Percentiles rank a stretch among this genome's conserved stretches.
These are phyloP conservation scores for Solanum bulbocastanum DNA, from an alignment of 257 asterid species.

Conservation along the genomic window DNA sequence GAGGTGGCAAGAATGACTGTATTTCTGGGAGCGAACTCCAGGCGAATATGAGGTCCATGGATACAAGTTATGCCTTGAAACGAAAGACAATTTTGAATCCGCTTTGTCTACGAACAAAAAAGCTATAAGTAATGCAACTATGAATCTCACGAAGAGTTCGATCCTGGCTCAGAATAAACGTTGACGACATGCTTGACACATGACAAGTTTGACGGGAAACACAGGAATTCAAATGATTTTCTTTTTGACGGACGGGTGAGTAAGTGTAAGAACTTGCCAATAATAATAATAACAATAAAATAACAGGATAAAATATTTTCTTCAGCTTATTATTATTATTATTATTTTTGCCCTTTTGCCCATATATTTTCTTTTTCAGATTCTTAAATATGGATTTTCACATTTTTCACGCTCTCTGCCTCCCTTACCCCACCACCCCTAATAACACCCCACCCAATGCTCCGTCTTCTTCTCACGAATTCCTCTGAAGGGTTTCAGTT, in stretches of 20 bases:
- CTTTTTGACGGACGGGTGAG: not conserved
- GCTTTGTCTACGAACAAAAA: no score
- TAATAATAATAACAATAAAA: no score
- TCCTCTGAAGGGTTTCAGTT: not conserved
- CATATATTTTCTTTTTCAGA: not conserved
- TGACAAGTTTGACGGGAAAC: not conserved
- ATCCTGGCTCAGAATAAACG: no score
- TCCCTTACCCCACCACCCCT: not conserved
- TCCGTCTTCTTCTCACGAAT: not conserved
- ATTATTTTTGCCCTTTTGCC: not conserved
- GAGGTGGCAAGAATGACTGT: no score
- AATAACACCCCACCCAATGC: not conserved
- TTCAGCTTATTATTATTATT: not conserved
- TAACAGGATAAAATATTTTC: not conserved
- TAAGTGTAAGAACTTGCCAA: not conserved
- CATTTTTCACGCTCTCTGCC: not conserved
- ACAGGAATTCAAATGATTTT: not conserved
- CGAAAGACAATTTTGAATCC: no score
- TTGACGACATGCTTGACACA: no score
- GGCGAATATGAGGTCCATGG: no score
- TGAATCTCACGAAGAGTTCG: no score
- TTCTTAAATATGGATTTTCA: not conserved
- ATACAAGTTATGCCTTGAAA: no score
- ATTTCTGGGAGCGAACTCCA: no score
- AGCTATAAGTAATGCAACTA: no score